Evolutionary conservation across 768 basidiomycete species (phyloP).

Genomic region (Lentinula sp.): DNA sequence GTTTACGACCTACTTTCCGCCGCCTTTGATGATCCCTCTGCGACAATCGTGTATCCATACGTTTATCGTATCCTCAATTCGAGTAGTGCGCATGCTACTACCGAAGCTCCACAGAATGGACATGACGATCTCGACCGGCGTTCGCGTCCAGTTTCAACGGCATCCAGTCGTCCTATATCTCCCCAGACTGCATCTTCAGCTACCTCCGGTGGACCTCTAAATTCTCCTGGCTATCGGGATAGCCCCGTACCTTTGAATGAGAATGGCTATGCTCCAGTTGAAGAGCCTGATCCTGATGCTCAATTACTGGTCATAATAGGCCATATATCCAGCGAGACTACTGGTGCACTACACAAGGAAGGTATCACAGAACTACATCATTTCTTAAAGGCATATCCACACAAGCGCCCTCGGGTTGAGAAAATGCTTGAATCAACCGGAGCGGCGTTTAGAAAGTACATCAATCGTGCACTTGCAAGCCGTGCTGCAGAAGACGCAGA

Average conservation of each 20-base stretch:
- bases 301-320: conserved; percentile 78
- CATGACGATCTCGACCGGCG: conserved; percentile 27
- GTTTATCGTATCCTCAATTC: conserved; percentile 89
- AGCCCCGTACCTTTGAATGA: conserved; percentile 61
- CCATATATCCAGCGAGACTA: conserved; percentile 84
- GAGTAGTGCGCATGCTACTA: conserved; percentile 36
- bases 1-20: conserved; percentile 87
- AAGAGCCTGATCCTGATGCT: conserved; percentile 85
- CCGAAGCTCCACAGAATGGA: conserved; percentile 27
- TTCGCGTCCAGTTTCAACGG: conserved; percentile 46
- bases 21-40: conserved; percentile 94
- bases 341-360: conserved; percentile 86
- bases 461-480: conserved; percentile 80
- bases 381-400: conserved; percentile 86
- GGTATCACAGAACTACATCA: conserved; percentile 93
- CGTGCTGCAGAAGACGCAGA: conserved; percentile 86
- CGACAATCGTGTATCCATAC: conserved; percentile 95
- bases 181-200: conserved; percentile 52
- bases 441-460: conserved; percentile 86
- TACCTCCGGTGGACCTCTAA: conserved; percentile 43
- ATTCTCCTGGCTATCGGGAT: conserved; percentile 54
- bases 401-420: conserved; percentile 76
- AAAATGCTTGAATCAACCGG: conserved; percentile 87
- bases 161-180: conserved; percentile 66
- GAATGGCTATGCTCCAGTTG: conserved; percentile 46